Percentiles rank a stretch among this genome's conserved stretches.
These are phyloP conservation scores for Kuraishia cidri DNA, from an alignment of 805 yeast species.

Conservation along the genomic window DNA sequence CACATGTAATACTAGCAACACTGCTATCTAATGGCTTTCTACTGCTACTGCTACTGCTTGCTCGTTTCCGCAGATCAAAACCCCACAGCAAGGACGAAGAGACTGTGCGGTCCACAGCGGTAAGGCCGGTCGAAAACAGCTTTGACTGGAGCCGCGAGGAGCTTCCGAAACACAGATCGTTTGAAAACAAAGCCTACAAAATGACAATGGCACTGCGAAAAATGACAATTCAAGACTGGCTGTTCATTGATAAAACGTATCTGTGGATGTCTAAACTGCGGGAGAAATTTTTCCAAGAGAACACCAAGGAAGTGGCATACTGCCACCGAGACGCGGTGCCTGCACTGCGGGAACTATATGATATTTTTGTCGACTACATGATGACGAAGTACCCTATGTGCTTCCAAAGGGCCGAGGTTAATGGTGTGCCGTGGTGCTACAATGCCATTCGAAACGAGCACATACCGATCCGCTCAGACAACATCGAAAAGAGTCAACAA, in stretches of 20 bases:
- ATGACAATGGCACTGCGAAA: constrained; percentile 47
- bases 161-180: constrained; percentile 32
- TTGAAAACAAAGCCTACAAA: constrained; percentile 39
- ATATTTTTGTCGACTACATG: constrained; percentile 18
- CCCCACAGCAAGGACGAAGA: no score
- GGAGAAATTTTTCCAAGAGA: constrained; percentile 19
- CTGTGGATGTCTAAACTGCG: constrained; percentile 30
- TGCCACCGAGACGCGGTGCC: constrained; percentile 17
- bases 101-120: no score
- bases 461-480: no score
- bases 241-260: constrained; percentile 56
- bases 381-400: constrained; percentile 12
- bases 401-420: no score
- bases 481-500: no score
- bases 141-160: constrained; percentile 33
- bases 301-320: constrained; percentile 24
- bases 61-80: no score
- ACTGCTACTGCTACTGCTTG: no score
- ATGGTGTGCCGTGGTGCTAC: no score
- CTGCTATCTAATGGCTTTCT: no score
- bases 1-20: no score
- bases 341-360: constrained; percentile 41
- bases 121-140: constrained; percentile 6
- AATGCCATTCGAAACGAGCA: no score
- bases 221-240: constrained; percentile 41